Base-by-base conservation (phyloP, 2,329 filamentous ascomycete genomes). In the Blastomyces emzantsi region DNA sequence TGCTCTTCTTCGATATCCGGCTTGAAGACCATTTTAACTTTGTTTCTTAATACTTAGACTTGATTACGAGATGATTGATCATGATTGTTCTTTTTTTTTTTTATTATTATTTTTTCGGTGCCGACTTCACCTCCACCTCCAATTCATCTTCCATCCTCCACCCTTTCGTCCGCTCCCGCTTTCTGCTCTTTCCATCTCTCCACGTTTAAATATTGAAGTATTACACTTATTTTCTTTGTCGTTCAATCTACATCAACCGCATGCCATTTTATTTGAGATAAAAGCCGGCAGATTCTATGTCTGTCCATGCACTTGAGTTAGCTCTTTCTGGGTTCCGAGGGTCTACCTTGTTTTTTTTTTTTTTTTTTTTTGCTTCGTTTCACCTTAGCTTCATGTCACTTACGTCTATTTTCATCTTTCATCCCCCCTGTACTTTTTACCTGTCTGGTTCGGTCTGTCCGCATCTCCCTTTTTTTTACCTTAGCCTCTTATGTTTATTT, bases 51-150 rank as follows among this genome's bases (percentile, higher is more conserved):
- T 57, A 39, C 36, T 25, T 57, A 57, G 55, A 57, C 55, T 57
- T 41, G 55, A 57, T 41, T 41, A 57, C n/a, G 55, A 33, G 55
- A 57, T 57, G 55, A 57, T 57, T 57, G 55, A 57, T 57, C 55
- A 57, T 57, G 55, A 57, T 41, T 25, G 36, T 39, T 51, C 4
- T 13, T 22, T 49, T 25, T 17, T 15, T 43, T 5, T 3, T 39
- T 13, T 13, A 30, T 19, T 13, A 11, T 6, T 45, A 17, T 45
- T 17, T 45, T 6, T 45, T 57, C 25, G n/a, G 41, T 13, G 33
- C n/a, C 3, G 13, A n/a, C 55, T 57, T 30, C 17, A 41, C 39
- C 17, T n/a, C 3, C 17, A 41, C 39, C 17, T n/a, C 3, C 2
- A 33, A 36, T 19, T 2, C 25, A 33, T 15, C 47, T 13, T 22